Conservation (phyloP, 2,329 filamentous ascomycete species). For the Cladosporium sp. region DNA sequence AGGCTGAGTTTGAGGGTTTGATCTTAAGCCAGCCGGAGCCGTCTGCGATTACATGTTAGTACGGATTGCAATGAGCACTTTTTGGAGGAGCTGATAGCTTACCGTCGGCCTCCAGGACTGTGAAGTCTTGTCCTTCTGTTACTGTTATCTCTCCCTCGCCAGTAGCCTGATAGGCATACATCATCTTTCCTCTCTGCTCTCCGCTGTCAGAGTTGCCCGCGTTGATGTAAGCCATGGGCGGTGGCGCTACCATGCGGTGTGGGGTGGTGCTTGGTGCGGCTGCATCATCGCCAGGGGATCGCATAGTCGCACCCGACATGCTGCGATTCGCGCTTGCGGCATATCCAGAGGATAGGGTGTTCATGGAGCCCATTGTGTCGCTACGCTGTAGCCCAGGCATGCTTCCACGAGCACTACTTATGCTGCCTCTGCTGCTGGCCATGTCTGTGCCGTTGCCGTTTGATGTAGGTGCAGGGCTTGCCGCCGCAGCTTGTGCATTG, state of each 20-base stretch:
- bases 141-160: slow-evolving; percentile 79
- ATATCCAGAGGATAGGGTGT: slow-evolving; percentile 75
- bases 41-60: slow-evolving; percentile 50
- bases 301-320: slow-evolving; percentile 56
- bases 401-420: slow-evolving; percentile 47
- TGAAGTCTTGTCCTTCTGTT: slow-evolving; percentile 71
- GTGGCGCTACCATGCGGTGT: slow-evolving; percentile 79
- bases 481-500: slow-evolving; percentile 56
- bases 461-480: slow-evolving; percentile 17
- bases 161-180: slow-evolving; percentile 79
- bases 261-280: slow-evolving; percentile 5
- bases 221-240: slow-evolving; percentile 73
- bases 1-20: slow-evolving; percentile 49
- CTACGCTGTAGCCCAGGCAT: slow-evolving; percentile 67
- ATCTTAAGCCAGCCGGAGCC: slow-evolving; percentile 90
- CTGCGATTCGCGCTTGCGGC: slow-evolving; percentile 74
- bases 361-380: slow-evolving; percentile 81
- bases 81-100: slow-evolving; percentile 37
- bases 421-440: slow-evolving; percentile 24
- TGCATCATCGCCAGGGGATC: slow-evolving; percentile 43
- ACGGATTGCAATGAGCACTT: slow-evolving; percentile 8
- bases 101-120: slow-evolving; percentile 84
- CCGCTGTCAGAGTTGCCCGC: slow-evolving; percentile 45
- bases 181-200: slow-evolving; percentile 76
- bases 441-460: slow-evolving; percentile 23